Conservation (phyloP, 805 yeast genomes). For the Monosporozyma servazzii region DNA sequence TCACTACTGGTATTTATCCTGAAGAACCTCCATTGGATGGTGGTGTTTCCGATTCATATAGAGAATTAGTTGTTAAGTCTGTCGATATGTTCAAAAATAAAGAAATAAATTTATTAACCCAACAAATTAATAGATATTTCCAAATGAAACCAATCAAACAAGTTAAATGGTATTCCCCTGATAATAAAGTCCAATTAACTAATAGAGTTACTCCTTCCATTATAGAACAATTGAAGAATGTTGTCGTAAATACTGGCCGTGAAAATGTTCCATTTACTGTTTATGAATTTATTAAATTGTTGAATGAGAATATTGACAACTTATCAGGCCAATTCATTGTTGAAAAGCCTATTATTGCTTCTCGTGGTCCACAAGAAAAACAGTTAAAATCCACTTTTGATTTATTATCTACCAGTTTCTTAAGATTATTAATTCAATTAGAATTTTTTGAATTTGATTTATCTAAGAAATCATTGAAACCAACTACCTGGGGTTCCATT, state of each 20-base stretch:
- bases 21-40: conserved; percentile 64
- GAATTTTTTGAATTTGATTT: conserved; percentile 38
- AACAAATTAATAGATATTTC: conserved; percentile 71
- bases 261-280: conserved; percentile 23
- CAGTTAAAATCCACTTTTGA: conserved; percentile 41
- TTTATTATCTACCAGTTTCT: conserved; percentile 44
- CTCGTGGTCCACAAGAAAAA: conserved; percentile 22
- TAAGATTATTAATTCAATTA: conserved; percentile 44
- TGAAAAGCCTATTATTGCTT: conserved; percentile 24
- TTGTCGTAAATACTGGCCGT: conserved; percentile 23
- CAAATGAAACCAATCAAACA: conserved; percentile 61
- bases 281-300: conserved; percentile 18
- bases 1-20: conserved; percentile 52
- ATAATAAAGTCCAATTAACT: conserved; percentile 33
- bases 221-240: conserved; percentile 34
- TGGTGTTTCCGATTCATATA: conserved; percentile 49
- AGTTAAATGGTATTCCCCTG: conserved; percentile 45
- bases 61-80: conserved; percentile 40
- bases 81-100: conserved; percentile 44
- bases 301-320: conserved; percentile 26
- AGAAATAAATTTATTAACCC: conserved; percentile 59
- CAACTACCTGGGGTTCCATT: conserved; percentile 44
- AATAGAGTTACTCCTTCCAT: conserved; percentile 49
- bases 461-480: conserved; percentile 29
- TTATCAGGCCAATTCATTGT: conserved; percentile 28